Conservation (phyloP, 345 rosid genomes). For the Mercurialis annua region DNA sequence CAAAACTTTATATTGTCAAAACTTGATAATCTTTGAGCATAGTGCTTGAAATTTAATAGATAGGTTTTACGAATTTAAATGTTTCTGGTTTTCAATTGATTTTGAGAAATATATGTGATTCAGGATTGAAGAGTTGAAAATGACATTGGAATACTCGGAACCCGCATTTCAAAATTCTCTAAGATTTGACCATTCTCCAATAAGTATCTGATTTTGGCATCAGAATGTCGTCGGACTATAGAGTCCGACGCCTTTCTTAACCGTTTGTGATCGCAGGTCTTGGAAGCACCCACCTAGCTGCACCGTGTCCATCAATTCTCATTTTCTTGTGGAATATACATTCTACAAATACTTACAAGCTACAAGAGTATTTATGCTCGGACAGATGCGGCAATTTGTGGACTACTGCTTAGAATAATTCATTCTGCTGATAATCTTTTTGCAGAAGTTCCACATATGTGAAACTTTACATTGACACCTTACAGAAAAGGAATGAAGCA, state of each 20-base stretch:
- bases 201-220: too few relatives aligned
- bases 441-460: neutral
- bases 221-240: too few relatives aligned
- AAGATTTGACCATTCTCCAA: too few relatives aligned
- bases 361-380: neutral
- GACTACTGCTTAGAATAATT: constrained; percentile 1
- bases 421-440: neutral
- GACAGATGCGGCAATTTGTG: neutral
- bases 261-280: too few relatives aligned
- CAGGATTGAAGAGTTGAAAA: neutral
- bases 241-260: too few relatives aligned
- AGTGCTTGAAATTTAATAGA: neutral
- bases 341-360: neutral
- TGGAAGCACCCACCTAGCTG: too few relatives aligned
- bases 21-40: neutral
- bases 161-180: too few relatives aligned
- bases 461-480: neutral
- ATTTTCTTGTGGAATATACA: neutral
- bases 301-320: neutral
- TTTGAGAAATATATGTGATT: too few relatives aligned
- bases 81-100: too few relatives aligned
- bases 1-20: neutral
- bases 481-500: neutral
- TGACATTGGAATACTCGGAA: too few relatives aligned
- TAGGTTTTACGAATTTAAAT: neutral